These are phyloP conservation scores for Jamesozyma gamospora DNA, from an alignment of 805 yeast species.

Conservation along the genomic window DNA sequence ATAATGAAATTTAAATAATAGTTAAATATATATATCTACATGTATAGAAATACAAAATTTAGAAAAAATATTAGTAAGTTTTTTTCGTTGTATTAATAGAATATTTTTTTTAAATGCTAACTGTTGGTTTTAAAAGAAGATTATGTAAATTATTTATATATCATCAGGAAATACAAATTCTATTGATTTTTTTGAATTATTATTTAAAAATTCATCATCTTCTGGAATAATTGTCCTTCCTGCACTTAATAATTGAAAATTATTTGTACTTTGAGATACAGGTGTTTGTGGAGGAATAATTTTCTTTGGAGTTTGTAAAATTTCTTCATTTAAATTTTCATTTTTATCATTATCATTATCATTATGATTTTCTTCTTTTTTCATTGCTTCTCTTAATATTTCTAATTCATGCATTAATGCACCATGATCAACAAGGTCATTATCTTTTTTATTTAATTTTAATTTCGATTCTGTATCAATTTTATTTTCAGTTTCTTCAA, in stretches of 20 bases:
- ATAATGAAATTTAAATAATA: too few relatives aligned
- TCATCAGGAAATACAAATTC: conserved; percentile 26
- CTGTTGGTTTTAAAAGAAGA: not conserved
- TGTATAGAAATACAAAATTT: too few relatives aligned
- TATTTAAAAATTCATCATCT: conserved; percentile 20
- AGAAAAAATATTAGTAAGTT: too few relatives aligned
- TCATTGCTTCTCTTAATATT: conserved; percentile 18
- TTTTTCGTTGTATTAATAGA: too few relatives aligned
- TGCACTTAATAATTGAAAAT: conserved; percentile 23
- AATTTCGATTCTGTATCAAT: not conserved
- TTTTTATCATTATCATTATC: not conserved
- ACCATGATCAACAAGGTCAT: conserved; percentile 22
- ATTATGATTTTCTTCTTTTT: conserved; percentile 3
- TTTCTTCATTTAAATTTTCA: not conserved
- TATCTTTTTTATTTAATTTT: conserved; percentile 12
- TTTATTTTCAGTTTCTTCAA: conserved; percentile 7
- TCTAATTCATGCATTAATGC: conserved; percentile 23
- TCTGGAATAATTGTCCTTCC: conserved; percentile 23
- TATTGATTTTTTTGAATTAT: conserved; percentile 9
- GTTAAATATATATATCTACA: too few relatives aligned
- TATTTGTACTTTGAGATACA: conserved; percentile 6
- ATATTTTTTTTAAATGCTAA: too few relatives aligned
- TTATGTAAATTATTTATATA: conserved; percentile 5
- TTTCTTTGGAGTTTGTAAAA: not conserved
- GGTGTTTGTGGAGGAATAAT: conserved; percentile 2